Percentiles rank a stretch among this genome's conserved stretches.
These are phyloP conservation scores for Starmerella apis DNA, from an alignment of 805 yeast genomes.

Conservation along the genomic window DNA sequence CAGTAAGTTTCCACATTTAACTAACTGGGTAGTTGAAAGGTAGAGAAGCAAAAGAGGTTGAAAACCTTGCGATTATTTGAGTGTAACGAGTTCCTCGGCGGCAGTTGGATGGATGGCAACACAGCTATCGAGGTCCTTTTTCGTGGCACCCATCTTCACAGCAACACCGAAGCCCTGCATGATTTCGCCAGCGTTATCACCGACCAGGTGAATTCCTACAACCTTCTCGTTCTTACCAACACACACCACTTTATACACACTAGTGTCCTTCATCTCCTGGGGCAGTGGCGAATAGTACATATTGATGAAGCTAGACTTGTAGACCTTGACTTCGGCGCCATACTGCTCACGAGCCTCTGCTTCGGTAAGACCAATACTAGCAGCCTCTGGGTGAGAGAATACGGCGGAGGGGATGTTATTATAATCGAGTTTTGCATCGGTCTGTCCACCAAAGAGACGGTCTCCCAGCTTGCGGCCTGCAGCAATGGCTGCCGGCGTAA, in stretches of 20 bases:
- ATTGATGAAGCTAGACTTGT: conserved; percentile 72
- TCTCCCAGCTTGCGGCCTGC: conserved; percentile 92
- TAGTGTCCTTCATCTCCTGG: conserved; percentile 62
- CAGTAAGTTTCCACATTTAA: too few species aligned
- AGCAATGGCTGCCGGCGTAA: conserved; percentile 98
- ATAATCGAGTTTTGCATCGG: conserved; percentile 65
- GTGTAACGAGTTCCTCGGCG: conserved; percentile 94
- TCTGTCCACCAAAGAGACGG: conserved; percentile 77
- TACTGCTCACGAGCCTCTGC: conserved; percentile 63
- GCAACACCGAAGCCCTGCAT: conserved; percentile 99
- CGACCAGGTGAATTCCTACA: conserved; percentile 88
- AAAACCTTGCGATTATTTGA: conserved; percentile 34
- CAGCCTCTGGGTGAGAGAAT: conserved; percentile 98
- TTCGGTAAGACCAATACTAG: conserved; percentile 81
- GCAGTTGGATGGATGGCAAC: conserved; percentile 98
- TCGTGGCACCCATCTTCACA: conserved; percentile 97
- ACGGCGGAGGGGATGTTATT: conserved; percentile 84
- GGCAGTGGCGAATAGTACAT: conserved; percentile 86
- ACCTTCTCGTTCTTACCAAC: conserved; percentile 81
- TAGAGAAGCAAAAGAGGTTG: background rate
- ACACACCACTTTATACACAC: conserved; percentile 71
- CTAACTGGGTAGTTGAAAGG: too few species aligned
- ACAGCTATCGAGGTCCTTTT: conserved; percentile 85
- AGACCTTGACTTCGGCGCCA: conserved; percentile 72
- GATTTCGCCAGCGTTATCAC: conserved; percentile 83